A percentile compares a stretch with the other conserved stretches of the same genome.
These are phyloP conservation scores for Sarcodon sp. DNA, from an alignment of 768 basidiomycete species.

Conservation along the genomic window DNA sequence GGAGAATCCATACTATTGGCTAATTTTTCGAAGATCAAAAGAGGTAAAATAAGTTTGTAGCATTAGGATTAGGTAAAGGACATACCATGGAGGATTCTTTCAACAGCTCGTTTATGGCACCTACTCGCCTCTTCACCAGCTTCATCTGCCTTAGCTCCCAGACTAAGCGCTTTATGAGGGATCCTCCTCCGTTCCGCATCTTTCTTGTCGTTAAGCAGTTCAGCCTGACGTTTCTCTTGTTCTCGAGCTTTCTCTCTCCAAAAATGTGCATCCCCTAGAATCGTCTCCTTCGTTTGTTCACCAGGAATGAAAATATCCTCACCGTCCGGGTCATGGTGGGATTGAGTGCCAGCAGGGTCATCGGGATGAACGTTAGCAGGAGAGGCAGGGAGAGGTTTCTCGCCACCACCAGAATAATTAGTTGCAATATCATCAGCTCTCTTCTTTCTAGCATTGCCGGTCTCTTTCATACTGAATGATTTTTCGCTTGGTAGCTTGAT, in stretches of 20 bases:
- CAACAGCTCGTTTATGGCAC: conserved; percentile 8
- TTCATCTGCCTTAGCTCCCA: conserved; percentile 17
- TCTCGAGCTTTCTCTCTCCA: conserved; percentile 15
- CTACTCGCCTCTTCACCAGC: conserved; percentile 14
- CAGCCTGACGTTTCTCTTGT: conserved; percentile 13
- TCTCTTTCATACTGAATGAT: no score
- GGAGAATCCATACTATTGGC: no score
- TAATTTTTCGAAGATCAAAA: no score
- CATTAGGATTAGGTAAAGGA: no score
- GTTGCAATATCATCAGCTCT: background rate
- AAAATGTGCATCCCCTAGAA: conserved; percentile 16
- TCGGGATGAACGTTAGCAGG: conserved; percentile 3
- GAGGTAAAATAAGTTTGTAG: no score
- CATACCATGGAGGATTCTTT: no score
- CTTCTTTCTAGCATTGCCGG: conserved; percentile 3
- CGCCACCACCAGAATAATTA: conserved; percentile 5
- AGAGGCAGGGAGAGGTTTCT: background rate
- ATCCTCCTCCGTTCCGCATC: conserved; percentile 13
- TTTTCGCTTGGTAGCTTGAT: no score
- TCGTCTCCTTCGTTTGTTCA: conserved; percentile 8
- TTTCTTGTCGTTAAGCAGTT: conserved; percentile 10
- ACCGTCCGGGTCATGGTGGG: conserved; percentile 1
- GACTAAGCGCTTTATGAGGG: conserved; percentile 12
- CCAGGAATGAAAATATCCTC: conserved; percentile 16
- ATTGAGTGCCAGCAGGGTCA: conserved; percentile 1